Conservation (phyloP, 345 rosid species). For the Salix suchowensis region DNA sequence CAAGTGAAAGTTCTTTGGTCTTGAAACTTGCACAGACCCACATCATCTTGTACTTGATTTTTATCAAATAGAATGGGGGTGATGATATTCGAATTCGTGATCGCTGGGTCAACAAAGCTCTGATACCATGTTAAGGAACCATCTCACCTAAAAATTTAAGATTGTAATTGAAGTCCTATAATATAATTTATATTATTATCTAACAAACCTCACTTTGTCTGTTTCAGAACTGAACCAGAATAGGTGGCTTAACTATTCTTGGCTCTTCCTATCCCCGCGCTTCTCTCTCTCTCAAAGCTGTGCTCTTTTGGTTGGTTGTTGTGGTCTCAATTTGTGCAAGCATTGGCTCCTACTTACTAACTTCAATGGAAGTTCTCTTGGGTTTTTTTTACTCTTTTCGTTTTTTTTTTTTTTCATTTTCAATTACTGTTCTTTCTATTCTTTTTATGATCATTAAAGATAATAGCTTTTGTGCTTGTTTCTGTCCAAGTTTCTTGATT, state of each 20-base stretch:
- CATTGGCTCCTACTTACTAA: constrained; percentile 25
- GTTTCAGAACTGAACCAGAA: constrained; percentile 42
- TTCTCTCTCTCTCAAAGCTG: neutral
- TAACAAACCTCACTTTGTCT: constrained; percentile 67
- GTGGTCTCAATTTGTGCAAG: constrained; percentile 27
- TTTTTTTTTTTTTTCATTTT: neutral
- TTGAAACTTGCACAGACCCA: too few species aligned
- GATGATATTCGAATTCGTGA: too few species aligned
- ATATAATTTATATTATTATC: too few species aligned
- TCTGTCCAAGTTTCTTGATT: constrained; percentile 21
- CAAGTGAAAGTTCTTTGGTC: too few species aligned
- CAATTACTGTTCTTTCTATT: neutral
- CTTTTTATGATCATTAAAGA: neutral
- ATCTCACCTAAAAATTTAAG: too few species aligned
- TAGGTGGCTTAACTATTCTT: constrained; percentile 30
- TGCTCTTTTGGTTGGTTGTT: constrained; percentile 15
- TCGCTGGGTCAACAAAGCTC: too few species aligned
- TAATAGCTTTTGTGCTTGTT: constrained; percentile 6
- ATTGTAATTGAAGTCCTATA: too few species aligned
- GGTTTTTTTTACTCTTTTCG: neutral
- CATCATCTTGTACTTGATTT: too few species aligned
- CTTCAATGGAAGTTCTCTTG: constrained; percentile 1
- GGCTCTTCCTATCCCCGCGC: constrained; percentile 22
- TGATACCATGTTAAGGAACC: too few species aligned
- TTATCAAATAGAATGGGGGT: too few species aligned